Evolutionary conservation across 352 stramenopile species (phyloP).

Genomic region (Globisporangium polare): DNA sequence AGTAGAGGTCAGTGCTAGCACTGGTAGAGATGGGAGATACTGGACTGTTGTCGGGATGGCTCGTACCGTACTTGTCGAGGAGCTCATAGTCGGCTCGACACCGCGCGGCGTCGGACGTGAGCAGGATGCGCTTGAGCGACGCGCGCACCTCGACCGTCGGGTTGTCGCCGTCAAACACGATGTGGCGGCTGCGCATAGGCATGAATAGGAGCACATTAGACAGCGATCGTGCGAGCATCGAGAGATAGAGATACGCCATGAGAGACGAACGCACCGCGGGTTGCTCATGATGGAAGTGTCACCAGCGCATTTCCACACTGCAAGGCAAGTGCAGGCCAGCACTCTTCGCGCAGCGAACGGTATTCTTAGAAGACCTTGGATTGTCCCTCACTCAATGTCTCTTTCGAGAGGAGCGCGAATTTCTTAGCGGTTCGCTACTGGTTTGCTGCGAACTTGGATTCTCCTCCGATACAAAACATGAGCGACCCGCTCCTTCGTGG

Average conservation of each 20-base stretch:
- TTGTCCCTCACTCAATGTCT: too few relatives aligned
- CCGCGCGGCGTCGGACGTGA: conserved; percentile 35
- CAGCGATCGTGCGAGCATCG: not conserved
- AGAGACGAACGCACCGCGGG: not conserved
- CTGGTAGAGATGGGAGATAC: not conserved
- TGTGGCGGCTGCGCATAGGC: not conserved
- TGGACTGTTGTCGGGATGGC: not conserved
- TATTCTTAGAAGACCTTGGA: too few relatives aligned
- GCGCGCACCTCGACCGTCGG: conserved; percentile 35
- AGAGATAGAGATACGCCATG: not conserved
- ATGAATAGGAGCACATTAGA: not conserved
- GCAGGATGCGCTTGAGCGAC: conserved; percentile 41
- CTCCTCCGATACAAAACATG: too few relatives aligned
- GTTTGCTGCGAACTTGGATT: too few relatives aligned
- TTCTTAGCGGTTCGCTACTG: too few relatives aligned
- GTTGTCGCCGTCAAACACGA: conserved; percentile 21
- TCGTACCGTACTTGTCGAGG: conserved; percentile 55
- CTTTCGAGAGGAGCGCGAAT: too few relatives aligned
- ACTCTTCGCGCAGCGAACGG: too few relatives aligned
- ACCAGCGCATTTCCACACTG: not conserved
- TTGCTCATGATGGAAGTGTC: not conserved
- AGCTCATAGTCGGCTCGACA: conserved; percentile 61
- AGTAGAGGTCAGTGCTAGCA: not conserved
- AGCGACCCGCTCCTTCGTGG: too few relatives aligned
- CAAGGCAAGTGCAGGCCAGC: too few relatives aligned